A percentile compares a stretch with the other conserved stretches of the same genome.
Evolutionary conservation across 2,329 filamentous ascomycete genomes (phyloP).

Genomic region (Blastomyces parvus): DNA sequence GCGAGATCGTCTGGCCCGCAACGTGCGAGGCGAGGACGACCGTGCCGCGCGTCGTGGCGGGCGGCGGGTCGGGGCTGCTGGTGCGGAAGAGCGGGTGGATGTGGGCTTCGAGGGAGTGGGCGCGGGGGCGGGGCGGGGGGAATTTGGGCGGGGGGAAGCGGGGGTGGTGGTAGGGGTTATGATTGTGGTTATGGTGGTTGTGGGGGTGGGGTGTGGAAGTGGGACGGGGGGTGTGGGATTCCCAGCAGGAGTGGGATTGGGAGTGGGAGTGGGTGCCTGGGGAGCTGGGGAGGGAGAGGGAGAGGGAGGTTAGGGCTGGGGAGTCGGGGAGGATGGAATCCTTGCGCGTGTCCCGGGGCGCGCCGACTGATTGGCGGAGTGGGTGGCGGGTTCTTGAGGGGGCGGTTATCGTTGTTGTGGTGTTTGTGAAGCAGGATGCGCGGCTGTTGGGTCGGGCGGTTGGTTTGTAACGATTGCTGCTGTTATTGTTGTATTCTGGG

Average conservation of each 20-base stretch:
- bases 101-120: constrained; percentile 6
- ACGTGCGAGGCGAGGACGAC: not conserved
- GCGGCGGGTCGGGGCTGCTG: constrained; percentile 5
- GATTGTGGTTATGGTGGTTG: not conserved
- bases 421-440: constrained; percentile 3
- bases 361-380: not conserved
- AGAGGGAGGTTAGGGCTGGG: not conserved
- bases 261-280: not conserved
- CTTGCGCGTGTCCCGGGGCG: not conserved
- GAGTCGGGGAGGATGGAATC: constrained; percentile 7
- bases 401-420: not conserved
- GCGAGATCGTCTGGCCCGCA: constrained; percentile 1
- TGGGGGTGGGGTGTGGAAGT: not conserved
- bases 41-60: not conserved
- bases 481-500: not conserved
- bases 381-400: not conserved
- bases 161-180: not conserved
- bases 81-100: constrained; percentile 10
- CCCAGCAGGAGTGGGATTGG: not conserved
- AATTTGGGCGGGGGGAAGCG: not conserved
- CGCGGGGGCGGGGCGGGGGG: not conserved
- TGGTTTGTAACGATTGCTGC: not conserved
- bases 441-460: not conserved
- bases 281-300: not conserved
- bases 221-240: not conserved